Percentiles rank a stretch among this genome's conserved stretches.
Conservation (phyloP, 1,139 yeast genomes). For the Sugiyamaella sp. region DNA sequence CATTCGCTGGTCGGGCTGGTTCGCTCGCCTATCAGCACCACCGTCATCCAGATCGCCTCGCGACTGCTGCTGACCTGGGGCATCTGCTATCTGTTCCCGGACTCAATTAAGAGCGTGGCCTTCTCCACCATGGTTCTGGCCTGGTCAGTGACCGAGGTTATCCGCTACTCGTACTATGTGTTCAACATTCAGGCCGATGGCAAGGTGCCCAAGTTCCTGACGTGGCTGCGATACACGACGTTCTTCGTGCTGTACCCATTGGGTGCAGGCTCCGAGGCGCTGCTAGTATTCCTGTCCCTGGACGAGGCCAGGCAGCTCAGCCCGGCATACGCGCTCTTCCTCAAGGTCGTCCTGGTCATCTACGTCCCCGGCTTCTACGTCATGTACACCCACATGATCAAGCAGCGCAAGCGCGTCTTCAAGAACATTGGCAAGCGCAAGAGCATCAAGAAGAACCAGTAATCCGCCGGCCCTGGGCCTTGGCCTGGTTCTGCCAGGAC, state of each 20-base stretch:
- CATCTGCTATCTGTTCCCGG: constrained; percentile 71
- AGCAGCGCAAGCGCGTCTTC: constrained; percentile 58
- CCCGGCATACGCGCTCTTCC: constrained; percentile 54
- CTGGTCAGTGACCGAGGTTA: constrained; percentile 90
- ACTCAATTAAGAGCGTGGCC: constrained; percentile 58
- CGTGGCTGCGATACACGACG: constrained; percentile 79
- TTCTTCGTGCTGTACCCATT: constrained; percentile 84
- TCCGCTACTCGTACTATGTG: constrained; percentile 84
- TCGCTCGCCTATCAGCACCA: constrained; percentile 80
- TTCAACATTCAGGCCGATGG: constrained; percentile 54
- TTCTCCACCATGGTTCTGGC: constrained; percentile 73
- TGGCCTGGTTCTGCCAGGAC: no score
- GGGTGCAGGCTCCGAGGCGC: constrained; percentile 85
- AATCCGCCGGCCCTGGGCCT: not conserved
- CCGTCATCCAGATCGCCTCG: constrained; percentile 83
- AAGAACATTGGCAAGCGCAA: constrained; percentile 40
- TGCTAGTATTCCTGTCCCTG: constrained; percentile 68
- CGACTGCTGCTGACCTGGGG: constrained; percentile 85
- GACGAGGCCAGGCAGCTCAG: constrained; percentile 63
- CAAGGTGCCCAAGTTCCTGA: constrained; percentile 64
- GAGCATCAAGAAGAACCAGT: constrained; percentile 27
- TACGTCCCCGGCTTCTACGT: constrained; percentile 88
- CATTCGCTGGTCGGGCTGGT: constrained; percentile 78
- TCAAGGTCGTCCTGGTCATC: constrained; percentile 60
- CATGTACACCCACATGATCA: constrained; percentile 84